Conservation (phyloP, 2,329 filamentous ascomycete genomes). For the Penicillium janthinellum region DNA sequence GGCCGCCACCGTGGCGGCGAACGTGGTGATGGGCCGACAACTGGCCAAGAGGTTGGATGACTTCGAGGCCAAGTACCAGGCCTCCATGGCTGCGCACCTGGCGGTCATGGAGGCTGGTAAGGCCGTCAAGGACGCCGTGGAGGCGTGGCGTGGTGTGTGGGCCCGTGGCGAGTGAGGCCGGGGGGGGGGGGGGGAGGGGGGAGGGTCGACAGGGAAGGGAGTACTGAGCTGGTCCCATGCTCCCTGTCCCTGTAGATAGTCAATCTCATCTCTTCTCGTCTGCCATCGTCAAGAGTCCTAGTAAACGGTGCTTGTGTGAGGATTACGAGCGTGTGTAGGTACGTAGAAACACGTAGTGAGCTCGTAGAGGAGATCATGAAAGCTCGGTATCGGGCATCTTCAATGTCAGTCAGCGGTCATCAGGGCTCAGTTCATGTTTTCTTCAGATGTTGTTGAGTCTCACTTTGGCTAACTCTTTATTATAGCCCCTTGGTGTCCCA, state of each 20-base stretch:
- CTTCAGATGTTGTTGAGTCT: too few species aligned
- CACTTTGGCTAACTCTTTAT: too few species aligned
- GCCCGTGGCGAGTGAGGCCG: too few species aligned
- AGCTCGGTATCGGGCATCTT: neutral
- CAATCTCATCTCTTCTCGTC: neutral
- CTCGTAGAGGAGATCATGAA: too few species aligned
- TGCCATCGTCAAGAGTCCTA: neutral
- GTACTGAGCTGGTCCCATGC: neutral
- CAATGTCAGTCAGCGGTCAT: too few species aligned
- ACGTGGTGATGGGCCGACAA: slow-evolving; percentile 59
- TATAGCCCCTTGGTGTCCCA: too few species aligned
- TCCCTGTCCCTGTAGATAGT: neutral
- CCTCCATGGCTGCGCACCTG: slow-evolving; percentile 23
- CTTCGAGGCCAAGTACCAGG: slow-evolving; percentile 60
- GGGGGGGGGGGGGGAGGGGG: neutral
- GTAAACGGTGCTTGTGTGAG: neutral
- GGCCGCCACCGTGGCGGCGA: slow-evolving; percentile 38
- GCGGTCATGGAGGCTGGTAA: slow-evolving; percentile 1
- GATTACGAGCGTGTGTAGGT: neutral
- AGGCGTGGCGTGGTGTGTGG: neutral
- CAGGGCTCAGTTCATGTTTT: too few species aligned
- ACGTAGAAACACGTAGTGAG: too few species aligned
- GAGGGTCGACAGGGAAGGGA: neutral
- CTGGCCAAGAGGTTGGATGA: slow-evolving; percentile 58
- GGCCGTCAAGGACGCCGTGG: neutral